Conservation (phyloP, 148 eudicot species). For the Dianthus caryophyllus region DNA sequence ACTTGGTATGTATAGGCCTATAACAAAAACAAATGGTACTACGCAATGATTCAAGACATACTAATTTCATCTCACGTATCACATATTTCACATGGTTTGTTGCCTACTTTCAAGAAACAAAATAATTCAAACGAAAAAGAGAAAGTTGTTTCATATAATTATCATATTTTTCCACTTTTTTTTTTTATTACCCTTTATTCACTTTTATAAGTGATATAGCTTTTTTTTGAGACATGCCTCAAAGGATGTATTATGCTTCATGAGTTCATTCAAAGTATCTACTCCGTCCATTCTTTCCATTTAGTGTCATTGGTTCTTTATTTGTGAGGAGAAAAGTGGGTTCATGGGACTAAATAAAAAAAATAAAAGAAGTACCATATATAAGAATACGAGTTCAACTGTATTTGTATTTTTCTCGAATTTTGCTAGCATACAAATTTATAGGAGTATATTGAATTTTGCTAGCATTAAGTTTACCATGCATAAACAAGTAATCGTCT, state of each 20-base stretch:
- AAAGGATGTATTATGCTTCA: no score
- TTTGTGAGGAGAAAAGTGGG: no score
- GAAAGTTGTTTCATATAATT: constrained; percentile 9
- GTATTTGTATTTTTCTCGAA: no score
- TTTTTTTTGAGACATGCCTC: not conserved
- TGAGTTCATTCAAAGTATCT: not conserved
- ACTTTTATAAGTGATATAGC: not conserved
- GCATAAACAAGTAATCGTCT: no score
- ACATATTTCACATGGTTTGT: constrained; percentile 33
- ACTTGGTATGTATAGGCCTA: not conserved
- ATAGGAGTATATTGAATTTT: no score
- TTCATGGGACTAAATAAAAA: no score
- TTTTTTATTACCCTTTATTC: not conserved
- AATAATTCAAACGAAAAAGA: constrained; percentile 14
- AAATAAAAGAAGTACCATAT: no score
- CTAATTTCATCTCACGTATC: constrained; percentile 20
- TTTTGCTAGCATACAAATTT: no score
- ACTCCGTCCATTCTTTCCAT: no score
- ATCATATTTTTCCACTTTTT: constrained; percentile 10
- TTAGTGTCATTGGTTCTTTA: no score
- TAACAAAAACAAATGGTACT: constrained; percentile 4
- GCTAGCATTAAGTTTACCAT: no score
- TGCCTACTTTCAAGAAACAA: constrained; percentile 28
- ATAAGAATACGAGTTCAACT: no score
- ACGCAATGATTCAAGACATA: constrained; percentile 16